Evolutionary conservation across 805 yeast species (phyloP), one percentile per base, ranked within the genome.

Genomic region (Peterozyma toletana): DNA sequence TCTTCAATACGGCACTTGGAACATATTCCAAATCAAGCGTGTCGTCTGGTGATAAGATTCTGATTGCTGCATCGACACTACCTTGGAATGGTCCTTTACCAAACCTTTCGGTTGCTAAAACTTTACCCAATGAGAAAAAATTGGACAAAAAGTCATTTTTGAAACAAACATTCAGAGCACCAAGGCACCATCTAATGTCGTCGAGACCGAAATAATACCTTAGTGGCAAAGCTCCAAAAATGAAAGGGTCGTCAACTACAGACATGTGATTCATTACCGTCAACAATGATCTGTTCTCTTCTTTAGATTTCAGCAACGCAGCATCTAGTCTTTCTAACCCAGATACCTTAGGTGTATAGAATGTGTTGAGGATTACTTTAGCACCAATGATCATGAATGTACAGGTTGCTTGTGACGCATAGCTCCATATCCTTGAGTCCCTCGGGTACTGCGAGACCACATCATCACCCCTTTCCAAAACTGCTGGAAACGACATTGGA

Each of bases 211-310:
- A 61, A 52, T 77, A 84, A 52, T 75, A 77, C 34, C 78, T 70
- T 76, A 81, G 73, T 0, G 97, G 96, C 46, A 90, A 68, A 33
- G 84, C 76, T 0, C 95, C 96, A 86, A 95, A 91, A 37, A 87
- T 66, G 33, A 86, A 72, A 0, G 99, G 99, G 56, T 91, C 99
- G 59, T 91, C 99, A 18, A 88, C 85, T 30, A 75, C 85, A 2
- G 90, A 83, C 93, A 87, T 86, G 57, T 89, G 96, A 60, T 90
- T 90, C 96, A 88, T 87, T 13, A 87, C 74, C 0, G 98, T 91
- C 48, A 91, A 52, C 1, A 91, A 60, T 0, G 93, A 84, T 38
- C 97, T 66, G 47, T 83, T 78, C 53, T 89, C 91, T 1, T 53
- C 51, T 39, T 81, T 63, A 0, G 93, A 80, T 48, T 71, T 71